phyloP scores from a whole-genome alignment of 75 land plant species.

The Pinus albicaulis region DNA sequence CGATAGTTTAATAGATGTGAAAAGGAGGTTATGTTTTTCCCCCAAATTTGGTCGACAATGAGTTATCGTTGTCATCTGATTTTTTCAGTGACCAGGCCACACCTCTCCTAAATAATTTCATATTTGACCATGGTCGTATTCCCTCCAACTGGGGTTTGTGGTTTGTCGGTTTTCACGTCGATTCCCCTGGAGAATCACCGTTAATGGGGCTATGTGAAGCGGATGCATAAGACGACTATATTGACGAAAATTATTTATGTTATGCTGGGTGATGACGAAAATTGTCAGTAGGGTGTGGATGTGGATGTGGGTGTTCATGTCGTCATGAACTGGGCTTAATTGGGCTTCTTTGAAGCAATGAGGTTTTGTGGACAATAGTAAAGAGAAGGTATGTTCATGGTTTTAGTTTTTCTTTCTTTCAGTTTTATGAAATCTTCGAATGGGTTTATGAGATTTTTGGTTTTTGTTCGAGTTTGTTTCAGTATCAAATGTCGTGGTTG shows the following conservation, averaged over 20 bases:
- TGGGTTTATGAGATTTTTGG: neutral
- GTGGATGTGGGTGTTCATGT: neutral
- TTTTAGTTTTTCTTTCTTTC: neutral
- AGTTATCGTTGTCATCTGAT: slow-evolving; percentile 50
- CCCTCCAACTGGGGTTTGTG: no score
- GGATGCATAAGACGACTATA: slow-evolving; percentile 52
- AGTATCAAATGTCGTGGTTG: slow-evolving; percentile 29
- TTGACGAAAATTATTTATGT: slow-evolving; percentile 50
- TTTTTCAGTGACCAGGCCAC: slow-evolving; percentile 33
- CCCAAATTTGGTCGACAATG: slow-evolving; percentile 27
- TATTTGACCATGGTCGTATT: neutral
- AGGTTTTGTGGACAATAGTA: neutral
- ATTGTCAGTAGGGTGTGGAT: neutral
- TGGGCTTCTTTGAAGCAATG: neutral
- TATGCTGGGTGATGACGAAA: slow-evolving; percentile 28
- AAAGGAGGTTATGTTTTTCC: neutral
- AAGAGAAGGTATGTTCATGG: no score
- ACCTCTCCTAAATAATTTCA: slow-evolving; percentile 5
- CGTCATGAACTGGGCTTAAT: no score
- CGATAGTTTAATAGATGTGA: neutral
- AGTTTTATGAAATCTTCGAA: neutral
- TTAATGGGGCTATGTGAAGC: slow-evolving; percentile 25
- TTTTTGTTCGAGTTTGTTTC: neutral
- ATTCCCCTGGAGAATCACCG: slow-evolving; percentile 15
- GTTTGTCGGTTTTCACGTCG: slow-evolving; percentile 9